Percentiles rank a stretch among this genome's conserved stretches.
These are phyloP conservation scores for Trichoderma pleuroti DNA, from an alignment of 2,329 filamentous ascomycete species.

Conservation along the genomic window DNA sequence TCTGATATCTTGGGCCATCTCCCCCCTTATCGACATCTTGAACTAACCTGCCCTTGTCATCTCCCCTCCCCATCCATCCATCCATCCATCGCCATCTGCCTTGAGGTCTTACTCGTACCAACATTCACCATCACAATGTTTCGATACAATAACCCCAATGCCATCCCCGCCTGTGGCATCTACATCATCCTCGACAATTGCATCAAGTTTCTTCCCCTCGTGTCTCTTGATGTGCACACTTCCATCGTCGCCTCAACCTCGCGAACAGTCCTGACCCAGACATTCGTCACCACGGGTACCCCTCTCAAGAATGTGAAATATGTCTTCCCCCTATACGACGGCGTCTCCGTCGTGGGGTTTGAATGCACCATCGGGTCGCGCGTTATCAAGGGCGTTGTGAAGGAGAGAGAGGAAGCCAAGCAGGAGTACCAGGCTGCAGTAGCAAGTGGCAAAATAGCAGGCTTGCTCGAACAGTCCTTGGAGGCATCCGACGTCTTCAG, in stretches of 20 bases:
- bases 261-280: slow-evolving; percentile 50
- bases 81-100: background rate
- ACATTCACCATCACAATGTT: background rate
- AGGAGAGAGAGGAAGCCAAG: slow-evolving; percentile 61
- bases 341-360: slow-evolving; percentile 66
- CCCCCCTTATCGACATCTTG: background rate
- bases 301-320: slow-evolving; percentile 53
- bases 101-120: background rate
- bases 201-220: slow-evolving; percentile 52
- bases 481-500: slow-evolving; percentile 64
- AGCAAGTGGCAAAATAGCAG: slow-evolving; percentile 57
- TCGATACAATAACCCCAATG: background rate
- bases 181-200: slow-evolving; percentile 28
- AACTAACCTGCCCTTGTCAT: background rate
- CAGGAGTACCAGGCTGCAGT: slow-evolving; percentile 58
- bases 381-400: slow-evolving; percentile 61
- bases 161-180: slow-evolving; percentile 33
- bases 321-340: slow-evolving; percentile 69
- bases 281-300: slow-evolving; percentile 51
- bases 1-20: background rate
- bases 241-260: slow-evolving; percentile 55
- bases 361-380: slow-evolving; percentile 59
- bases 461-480: slow-evolving; percentile 59
- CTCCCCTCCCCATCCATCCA: background rate
- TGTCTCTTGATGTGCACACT: slow-evolving; percentile 56